Percentiles rank a stretch among this genome's conserved stretches.
Evolutionary conservation across 2,329 filamentous ascomycete genomes (phyloP).

Genomic region (Pseudogymnoascus destructans): DNA sequence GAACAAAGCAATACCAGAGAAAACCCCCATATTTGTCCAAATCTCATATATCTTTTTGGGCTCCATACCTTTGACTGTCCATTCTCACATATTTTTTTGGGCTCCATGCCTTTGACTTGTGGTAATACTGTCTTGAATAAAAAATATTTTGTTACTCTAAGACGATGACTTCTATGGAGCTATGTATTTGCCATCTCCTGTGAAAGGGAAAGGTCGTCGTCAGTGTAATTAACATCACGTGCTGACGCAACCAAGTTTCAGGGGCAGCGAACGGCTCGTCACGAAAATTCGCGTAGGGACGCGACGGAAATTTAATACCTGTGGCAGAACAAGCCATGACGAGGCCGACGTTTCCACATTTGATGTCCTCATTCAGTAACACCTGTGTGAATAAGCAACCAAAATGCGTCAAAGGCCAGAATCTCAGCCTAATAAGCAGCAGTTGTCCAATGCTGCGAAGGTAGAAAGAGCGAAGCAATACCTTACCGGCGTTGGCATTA

Average conservation of each 20-base stretch:
- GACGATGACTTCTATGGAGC: background rate
- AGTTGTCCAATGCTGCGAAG: constrained; percentile 18
- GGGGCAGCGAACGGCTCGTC: background rate
- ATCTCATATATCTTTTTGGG: background rate
- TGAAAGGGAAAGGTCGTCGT: background rate
- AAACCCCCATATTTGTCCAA: background rate
- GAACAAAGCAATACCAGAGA: background rate
- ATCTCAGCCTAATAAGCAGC: constrained; percentile 13
- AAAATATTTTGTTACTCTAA: background rate
- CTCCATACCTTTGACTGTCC: background rate
- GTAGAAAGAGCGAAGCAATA: constrained; percentile 32
- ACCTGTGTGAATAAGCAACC: background rate
- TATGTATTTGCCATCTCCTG: background rate
- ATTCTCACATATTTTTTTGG: background rate
- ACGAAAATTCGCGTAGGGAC: background rate
- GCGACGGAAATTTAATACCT: background rate
- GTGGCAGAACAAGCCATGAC: background rate
- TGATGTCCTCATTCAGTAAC: background rate
- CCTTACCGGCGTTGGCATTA: constrained; percentile 14
- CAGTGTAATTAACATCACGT: background rate
- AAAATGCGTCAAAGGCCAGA: constrained; percentile 22
- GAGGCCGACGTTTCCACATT: background rate
- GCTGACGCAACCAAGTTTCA: background rate
- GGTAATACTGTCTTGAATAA: background rate
- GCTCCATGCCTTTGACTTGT: background rate